Percentiles rank a stretch among this genome's conserved stretches.
Conservation (phyloP, 2,329 filamentous ascomycete species). For the Microsporum audouinii region DNA sequence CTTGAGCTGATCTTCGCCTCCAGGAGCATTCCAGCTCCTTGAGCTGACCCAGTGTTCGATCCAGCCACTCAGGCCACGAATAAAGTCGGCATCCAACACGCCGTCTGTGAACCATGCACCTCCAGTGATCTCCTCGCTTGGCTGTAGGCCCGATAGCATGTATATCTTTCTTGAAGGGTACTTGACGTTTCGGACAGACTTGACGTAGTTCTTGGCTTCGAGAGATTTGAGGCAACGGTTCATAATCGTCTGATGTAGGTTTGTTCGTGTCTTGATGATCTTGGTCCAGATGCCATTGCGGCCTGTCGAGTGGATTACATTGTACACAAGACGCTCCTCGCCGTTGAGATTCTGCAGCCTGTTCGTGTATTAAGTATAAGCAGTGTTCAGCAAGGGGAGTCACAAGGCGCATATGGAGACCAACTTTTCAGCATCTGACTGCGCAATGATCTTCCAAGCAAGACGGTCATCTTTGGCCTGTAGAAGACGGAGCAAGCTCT, state of each 20-base stretch:
- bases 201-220: conserved; percentile 70
- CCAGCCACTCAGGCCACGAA: conserved; percentile 61
- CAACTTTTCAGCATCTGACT: conserved; percentile 41
- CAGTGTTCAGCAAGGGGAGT: conserved; percentile 3
- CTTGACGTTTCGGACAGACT: conserved; percentile 83
- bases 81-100: conserved; percentile 78
- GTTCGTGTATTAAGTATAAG: conserved; percentile 8
- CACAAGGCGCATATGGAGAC: conserved; percentile 4
- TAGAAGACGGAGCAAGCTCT: conserved; percentile 37
- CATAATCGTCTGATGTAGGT: conserved; percentile 73
- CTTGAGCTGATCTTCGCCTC: conserved; percentile 23
- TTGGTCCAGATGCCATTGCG: conserved; percentile 85
- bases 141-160: conserved; percentile 74
- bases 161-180: conserved; percentile 89
- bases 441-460: conserved; percentile 39
- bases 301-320: conserved; percentile 74
- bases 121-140: conserved; percentile 81
- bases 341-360: conserved; percentile 40
- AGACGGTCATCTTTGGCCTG: conserved; percentile 34
- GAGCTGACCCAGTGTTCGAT: conserved; percentile 63
- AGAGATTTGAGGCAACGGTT: conserved; percentile 74
- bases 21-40: conserved; percentile 56
- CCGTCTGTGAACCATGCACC: conserved; percentile 92
- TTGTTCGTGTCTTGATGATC: conserved; percentile 65
- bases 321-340: conserved; percentile 77